phyloP scores from a whole-genome alignment of 805 yeast species.

The Kluyveromyces dobzhanskii region DNA sequence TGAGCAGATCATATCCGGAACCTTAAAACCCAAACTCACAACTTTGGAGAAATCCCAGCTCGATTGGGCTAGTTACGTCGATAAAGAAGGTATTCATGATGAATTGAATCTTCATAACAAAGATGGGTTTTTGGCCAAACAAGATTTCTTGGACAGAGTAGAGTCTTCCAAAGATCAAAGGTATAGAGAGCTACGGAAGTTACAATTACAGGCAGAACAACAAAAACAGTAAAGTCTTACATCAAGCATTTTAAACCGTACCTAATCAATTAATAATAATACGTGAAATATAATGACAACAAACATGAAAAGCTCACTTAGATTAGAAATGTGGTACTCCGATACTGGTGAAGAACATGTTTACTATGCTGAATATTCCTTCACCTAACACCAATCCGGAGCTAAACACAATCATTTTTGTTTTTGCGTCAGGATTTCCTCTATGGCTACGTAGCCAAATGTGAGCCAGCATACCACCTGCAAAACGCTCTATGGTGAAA shows the following conservation, averaged over 20 bases:
- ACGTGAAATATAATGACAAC: too few species aligned
- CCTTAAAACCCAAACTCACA: slow-evolving; percentile 71
- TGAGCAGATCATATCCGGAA: slow-evolving; percentile 63
- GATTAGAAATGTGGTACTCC: slow-evolving; percentile 50
- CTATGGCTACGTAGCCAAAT: slow-evolving; percentile 41
- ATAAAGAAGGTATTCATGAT: slow-evolving; percentile 72
- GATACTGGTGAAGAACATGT: slow-evolving; percentile 67
- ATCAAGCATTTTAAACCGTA: background rate
- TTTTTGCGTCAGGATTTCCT: slow-evolving; percentile 41
- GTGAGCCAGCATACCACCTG: slow-evolving; percentile 73
- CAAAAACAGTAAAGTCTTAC: slow-evolving; percentile 6
- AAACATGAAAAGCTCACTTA: background rate
- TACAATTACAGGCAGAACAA: slow-evolving; percentile 25
- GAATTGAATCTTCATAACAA: slow-evolving; percentile 76
- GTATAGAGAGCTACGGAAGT: slow-evolving; percentile 32
- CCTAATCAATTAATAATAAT: too few species aligned
- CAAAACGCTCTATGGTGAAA: slow-evolving; percentile 84
- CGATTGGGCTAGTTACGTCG: slow-evolving; percentile 95
- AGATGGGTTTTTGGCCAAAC: slow-evolving; percentile 86
- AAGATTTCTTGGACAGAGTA: slow-evolving; percentile 76
- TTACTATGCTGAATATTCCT: slow-evolving; percentile 77
- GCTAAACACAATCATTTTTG: slow-evolving; percentile 77
- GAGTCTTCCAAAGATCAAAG: slow-evolving; percentile 37
- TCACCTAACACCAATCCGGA: slow-evolving; percentile 92
- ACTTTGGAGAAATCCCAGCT: slow-evolving; percentile 87